phyloP scores from a whole-genome alignment of 495 filamentous ascomycete species.

The Neurospora sublineolata region DNA sequence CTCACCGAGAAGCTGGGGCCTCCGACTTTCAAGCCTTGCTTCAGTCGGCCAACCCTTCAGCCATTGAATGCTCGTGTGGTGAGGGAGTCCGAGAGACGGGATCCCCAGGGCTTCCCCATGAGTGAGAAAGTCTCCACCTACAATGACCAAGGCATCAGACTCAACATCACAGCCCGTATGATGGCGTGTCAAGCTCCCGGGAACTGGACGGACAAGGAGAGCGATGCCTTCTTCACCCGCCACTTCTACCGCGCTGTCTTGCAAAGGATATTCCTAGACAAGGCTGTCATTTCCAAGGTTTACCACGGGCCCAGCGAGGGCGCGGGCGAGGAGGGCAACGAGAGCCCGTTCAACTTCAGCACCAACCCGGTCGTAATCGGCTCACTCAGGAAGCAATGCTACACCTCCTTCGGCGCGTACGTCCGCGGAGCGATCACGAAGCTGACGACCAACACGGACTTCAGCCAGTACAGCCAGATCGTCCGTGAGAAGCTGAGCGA shows the following conservation, averaged over 20 bases:
- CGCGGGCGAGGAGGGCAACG: slow-evolving; percentile 21
- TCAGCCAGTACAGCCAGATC: slow-evolving; percentile 38
- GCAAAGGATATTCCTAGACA: slow-evolving; percentile 81
- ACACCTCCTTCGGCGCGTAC: slow-evolving; percentile 64
- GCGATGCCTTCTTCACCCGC: slow-evolving; percentile 77
- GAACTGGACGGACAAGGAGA: slow-evolving; percentile 77
- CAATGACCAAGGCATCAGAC: slow-evolving; percentile 49
- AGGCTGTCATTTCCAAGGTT: slow-evolving; percentile 55
- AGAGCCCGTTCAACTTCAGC: slow-evolving; percentile 40
- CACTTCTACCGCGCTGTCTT: slow-evolving; percentile 89
- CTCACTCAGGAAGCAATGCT: slow-evolving; percentile 68
- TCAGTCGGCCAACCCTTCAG: slow-evolving; percentile 51
- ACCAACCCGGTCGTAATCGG: slow-evolving; percentile 76
- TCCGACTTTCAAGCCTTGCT: slow-evolving; percentile 68
- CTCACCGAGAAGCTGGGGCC: slow-evolving; percentile 81
- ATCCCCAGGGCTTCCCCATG: slow-evolving; percentile 91
- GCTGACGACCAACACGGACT: slow-evolving; percentile 47
- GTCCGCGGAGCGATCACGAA: slow-evolving; percentile 70
- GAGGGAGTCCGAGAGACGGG: slow-evolving; percentile 47
- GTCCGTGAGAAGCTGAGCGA: slow-evolving; percentile 48
- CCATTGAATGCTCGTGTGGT: slow-evolving; percentile 37
- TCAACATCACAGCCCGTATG: slow-evolving; percentile 94
- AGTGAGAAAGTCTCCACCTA: slow-evolving; percentile 59
- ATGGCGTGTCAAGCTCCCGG: slow-evolving; percentile 92
- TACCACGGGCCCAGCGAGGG: slow-evolving; percentile 23